Base-by-base conservation (phyloP, 1,139 yeast species). In the Taphrina flavorubra region DNA sequence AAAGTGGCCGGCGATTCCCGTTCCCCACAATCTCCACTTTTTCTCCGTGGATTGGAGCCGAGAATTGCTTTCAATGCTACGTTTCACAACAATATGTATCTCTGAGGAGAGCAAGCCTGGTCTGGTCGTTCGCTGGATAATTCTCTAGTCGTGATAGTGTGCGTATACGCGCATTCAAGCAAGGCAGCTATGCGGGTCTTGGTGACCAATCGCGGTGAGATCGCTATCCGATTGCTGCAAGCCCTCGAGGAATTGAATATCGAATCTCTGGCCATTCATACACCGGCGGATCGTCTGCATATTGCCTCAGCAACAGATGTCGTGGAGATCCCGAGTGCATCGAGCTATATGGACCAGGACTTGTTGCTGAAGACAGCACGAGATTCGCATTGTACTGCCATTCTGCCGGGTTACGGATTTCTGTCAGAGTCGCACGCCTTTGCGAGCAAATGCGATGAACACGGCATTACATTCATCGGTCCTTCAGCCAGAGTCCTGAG, bases 171-270 rank as follows among this genome's bases (percentile, higher is more conserved):
- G 31, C 4, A 2, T 25, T 25, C 11, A 3, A 39, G 42, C 5
- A 44, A 2, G 36, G 4, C n/a, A 7, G 36, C 53, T 2, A 58
- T 58, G 61, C 46, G 58, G 25, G 97, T 94, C 14, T 83, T 94
- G 71, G 96, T 94, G 69, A 98, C 99, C 47, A 94, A 94, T 81
- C 86, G 99, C 80, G 99, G 99, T 77, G 99, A 94, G 80, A 94
- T 94, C 75, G 97, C 99, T 2, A 97, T 92, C 46, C 84, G 99
- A 77, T 90, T 94, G 74, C 90, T 92, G 76, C 88, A 85, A 77
- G 92, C 99, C 8, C 82, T 92, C 76, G 90, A 90, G 78, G 99
- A 95, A 79, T 84, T 94, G 77, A 89, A 97, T 53, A 91, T 95
- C 97, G 92, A 90, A 77, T 92, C 99, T 0, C 98, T 94, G 68